These are phyloP conservation scores for Cutaneotrichosporon mucoides DNA, from an alignment of 1,284 basidiomycete genomes.

Conservation along the genomic window DNA sequence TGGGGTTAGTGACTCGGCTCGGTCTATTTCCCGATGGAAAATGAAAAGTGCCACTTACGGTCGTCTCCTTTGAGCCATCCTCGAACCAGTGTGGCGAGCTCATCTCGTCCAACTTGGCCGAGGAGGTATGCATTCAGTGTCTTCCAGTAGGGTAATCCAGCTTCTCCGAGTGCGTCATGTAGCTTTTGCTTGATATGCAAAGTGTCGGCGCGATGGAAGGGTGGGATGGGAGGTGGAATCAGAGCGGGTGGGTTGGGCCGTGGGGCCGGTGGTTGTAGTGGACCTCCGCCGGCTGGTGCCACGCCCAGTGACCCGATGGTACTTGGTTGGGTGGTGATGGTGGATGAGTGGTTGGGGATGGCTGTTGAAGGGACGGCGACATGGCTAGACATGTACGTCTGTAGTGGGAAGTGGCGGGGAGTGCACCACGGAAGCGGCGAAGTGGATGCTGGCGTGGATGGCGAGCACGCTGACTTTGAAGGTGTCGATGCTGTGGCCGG, in stretches of 20 bases:
- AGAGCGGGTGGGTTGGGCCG: conserved; percentile 41
- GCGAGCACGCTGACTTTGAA: not conserved
- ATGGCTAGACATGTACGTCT: conserved; percentile 42
- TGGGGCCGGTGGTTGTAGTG: conserved; percentile 15
- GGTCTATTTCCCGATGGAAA: not conserved
- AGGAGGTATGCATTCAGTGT: conserved; percentile 45
- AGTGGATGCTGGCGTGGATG: not conserved
- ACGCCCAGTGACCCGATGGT: not conserved
- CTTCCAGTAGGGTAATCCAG: conserved; percentile 56
- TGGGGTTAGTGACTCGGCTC: too few species aligned
- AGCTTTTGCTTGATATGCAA: conserved; percentile 67
- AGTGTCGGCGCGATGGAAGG: conserved; percentile 34
- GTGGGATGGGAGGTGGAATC: conserved; percentile 29
- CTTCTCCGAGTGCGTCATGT: conserved; percentile 66
- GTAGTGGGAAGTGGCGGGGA: not conserved
- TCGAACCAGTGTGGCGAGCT: conserved; percentile 40
- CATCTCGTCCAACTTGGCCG: conserved; percentile 40
- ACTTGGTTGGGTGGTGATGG: conserved; percentile 47
- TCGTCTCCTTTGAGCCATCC: conserved; percentile 40
- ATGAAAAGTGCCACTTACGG: conserved; percentile 18
- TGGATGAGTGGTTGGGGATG: conserved; percentile 47
- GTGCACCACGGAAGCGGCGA: not conserved
- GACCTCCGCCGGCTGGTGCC: not conserved
- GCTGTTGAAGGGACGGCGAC: conserved; percentile 58
- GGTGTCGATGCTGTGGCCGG: not conserved